Evolutionary conservation across 345 rosid genomes (phyloP), one percentile per base, ranked within the genome.

Genomic region (Punica granatum): DNA sequence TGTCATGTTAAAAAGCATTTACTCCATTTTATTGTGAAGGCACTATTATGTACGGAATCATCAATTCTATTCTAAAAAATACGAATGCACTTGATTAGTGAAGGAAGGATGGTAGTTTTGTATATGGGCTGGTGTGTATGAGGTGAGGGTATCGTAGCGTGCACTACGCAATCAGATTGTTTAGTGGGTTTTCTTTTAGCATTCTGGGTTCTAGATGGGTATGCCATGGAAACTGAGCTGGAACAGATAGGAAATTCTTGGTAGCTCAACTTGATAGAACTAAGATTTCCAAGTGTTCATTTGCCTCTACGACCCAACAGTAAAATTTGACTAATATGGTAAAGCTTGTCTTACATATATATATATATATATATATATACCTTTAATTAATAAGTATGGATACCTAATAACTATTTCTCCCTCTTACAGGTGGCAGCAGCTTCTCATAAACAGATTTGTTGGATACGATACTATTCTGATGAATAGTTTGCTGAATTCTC

Each of bases 391-490:
- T 3, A 51, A 34, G n/a, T 6, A 16, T 54, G 25, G 36, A 32
- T n/a, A 19, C 59, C 44, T 69, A 19, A 39, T 15, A 28, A 25
- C 32, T 63, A 53, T 48, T 44, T 67, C 66, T 76, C 67, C 66
- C 74, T 48, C 60, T 81, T 76, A 68, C 84, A 95, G 99, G 90
- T 95, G 96, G 99, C 99, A 95, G 81, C 99, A 95, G 78, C 97
- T 92, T 82, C 87, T 92, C 73, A 95, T 95, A 73, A 92, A 95
- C 82, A 83, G 93, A 83, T 77, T 95, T 82, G 99, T 95, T 77
- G 99, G 99, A 75, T 95, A 95, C 68, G 99, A 95, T 83, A 95
- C 99, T 73, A 95, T 95, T 70, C 68, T 95, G 87, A 92, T 92
- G 97, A 95, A 95, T 78, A 95, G 96, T 74, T 81, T 95, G 79